Conservation (phyloP, 176 grass and related monocot genomes). For the Themeda triandra region DNA sequence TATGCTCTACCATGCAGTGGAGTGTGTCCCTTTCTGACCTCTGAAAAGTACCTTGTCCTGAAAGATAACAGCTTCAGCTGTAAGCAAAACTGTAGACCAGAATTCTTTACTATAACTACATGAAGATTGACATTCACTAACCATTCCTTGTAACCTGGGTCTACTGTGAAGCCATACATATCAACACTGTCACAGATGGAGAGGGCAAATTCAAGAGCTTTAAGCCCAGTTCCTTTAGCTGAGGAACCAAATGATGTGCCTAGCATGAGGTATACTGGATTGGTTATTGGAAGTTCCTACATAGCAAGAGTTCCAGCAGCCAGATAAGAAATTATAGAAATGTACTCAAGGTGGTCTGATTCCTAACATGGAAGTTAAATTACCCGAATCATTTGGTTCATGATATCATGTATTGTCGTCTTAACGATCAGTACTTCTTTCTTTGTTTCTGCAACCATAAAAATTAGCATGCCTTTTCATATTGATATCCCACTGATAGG, state of each 20-base stretch:
- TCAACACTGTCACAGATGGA: constrained; percentile 88
- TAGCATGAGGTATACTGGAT: constrained; percentile 88
- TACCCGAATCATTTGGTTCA: constrained; percentile 98
- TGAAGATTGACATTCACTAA: constrained; percentile 13
- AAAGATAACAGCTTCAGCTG: constrained; percentile 25
- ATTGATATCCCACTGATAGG: neutral
- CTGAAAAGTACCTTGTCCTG: constrained; percentile 98
- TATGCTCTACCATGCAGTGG: constrained; percentile 93
- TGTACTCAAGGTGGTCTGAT: neutral
- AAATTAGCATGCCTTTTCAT: constrained; percentile 13
- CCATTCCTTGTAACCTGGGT: constrained; percentile 99
- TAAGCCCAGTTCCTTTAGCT: constrained; percentile 97
- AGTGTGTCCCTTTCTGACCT: constrained; percentile 90
- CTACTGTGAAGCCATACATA: constrained; percentile 99
- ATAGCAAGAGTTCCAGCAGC: constrained; percentile 13
- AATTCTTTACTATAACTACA: neutral
- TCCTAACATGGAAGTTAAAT: constrained; percentile 2
- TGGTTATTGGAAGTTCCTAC: constrained; percentile 89
- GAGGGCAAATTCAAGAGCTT: constrained; percentile 93
- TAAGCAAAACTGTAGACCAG: constrained; percentile 18
- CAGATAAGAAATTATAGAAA: constrained; percentile 19
- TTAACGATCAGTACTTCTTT: constrained; percentile 82
- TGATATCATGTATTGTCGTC: constrained; percentile 97
- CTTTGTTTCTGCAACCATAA: constrained; percentile 72
- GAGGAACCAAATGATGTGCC: constrained; percentile 94